Conservation (phyloP, 768 basidiomycete species). For the Leccinum longicurvipes region DNA sequence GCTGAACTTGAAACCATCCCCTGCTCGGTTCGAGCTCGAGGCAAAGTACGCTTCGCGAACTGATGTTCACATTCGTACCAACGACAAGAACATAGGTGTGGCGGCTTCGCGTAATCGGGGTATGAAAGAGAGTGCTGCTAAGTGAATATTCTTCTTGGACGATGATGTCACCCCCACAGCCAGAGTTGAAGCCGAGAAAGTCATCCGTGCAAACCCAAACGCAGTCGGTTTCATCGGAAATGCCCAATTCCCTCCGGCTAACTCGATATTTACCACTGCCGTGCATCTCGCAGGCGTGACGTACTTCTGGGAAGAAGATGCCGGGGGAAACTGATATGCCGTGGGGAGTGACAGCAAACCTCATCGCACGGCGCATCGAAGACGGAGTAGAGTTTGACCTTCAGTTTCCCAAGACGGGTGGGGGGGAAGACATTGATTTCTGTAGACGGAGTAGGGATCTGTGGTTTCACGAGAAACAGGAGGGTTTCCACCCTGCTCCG, state of each 20-base stretch:
- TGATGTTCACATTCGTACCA: slow-evolving; percentile 53
- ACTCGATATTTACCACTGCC: slow-evolving; percentile 49
- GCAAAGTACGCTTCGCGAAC: slow-evolving; percentile 39
- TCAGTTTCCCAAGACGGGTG: slow-evolving; percentile 58
- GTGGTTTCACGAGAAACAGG: slow-evolving; percentile 32
- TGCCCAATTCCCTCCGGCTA: slow-evolving; percentile 45
- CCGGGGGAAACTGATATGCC: slow-evolving; percentile 41
- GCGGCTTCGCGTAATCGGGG: slow-evolving; percentile 55
- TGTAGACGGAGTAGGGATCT: slow-evolving; percentile 45
- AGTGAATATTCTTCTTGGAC: slow-evolving; percentile 60
- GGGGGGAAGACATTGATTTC: slow-evolving; percentile 63
- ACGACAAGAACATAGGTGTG: slow-evolving; percentile 47
- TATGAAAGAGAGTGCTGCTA: slow-evolving; percentile 50
- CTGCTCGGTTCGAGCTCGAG: slow-evolving; percentile 37
- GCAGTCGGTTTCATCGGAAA: slow-evolving; percentile 57
- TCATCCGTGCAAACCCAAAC: slow-evolving; percentile 42
- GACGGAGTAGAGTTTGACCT: slow-evolving; percentile 47
- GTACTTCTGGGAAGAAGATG: slow-evolving; percentile 56
- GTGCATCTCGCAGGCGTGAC: slow-evolving; percentile 55
- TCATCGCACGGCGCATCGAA: slow-evolving; percentile 44
- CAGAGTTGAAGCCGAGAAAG: slow-evolving; percentile 43
- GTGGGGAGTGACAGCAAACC: slow-evolving; percentile 63
- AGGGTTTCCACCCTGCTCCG: slow-evolving; percentile 49
- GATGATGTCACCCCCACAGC: slow-evolving; percentile 49
- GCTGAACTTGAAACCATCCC: slow-evolving; percentile 41